Evolutionary conservation across 805 yeast species (phyloP).

Genomic region (Jamesozyma gamospora): DNA sequence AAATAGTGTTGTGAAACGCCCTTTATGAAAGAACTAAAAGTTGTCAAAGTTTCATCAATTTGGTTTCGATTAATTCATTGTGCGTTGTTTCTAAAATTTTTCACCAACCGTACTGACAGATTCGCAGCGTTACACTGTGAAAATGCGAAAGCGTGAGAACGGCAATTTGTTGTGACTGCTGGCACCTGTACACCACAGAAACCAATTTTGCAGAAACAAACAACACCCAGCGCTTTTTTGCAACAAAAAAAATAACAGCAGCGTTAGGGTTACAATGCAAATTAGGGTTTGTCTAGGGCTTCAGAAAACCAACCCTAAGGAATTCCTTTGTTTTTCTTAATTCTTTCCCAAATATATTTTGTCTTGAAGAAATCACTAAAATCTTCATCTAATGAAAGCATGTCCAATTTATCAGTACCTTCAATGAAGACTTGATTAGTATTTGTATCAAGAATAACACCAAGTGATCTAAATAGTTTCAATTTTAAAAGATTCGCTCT

Average conservation of each 20-base stretch:
- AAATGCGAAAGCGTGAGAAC: constrained; percentile 15
- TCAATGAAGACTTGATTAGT: constrained; percentile 41
- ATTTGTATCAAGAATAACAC: constrained; percentile 39
- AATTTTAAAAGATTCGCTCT: constrained; percentile 37
- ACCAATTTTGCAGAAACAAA: no score
- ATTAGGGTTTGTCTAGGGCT: no score
- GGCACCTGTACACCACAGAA: no score
- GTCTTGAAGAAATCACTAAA: constrained; percentile 61
- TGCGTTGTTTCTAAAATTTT: constrained; percentile 12
- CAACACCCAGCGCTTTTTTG: no score
- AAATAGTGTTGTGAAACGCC: background rate
- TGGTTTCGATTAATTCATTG: constrained; percentile 1
- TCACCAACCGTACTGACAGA: constrained; percentile 18
- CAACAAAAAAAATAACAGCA: no score
- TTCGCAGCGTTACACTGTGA: constrained; percentile 12
- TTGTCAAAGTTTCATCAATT: background rate
- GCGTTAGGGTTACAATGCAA: background rate
- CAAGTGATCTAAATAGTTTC: constrained; percentile 51
- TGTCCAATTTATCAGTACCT: constrained; percentile 38
- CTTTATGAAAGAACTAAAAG: no score
- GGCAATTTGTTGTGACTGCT: background rate
- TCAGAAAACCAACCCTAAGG: background rate
- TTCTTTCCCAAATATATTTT: constrained; percentile 69
- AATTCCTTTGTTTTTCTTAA: constrained; percentile 2
- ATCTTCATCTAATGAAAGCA: constrained; percentile 40